Evolutionary conservation across 2,329 filamentous ascomycete genomes (phyloP), one percentile per base, ranked within the genome.

Genomic region (Bimuria novae-zelandiae): DNA sequence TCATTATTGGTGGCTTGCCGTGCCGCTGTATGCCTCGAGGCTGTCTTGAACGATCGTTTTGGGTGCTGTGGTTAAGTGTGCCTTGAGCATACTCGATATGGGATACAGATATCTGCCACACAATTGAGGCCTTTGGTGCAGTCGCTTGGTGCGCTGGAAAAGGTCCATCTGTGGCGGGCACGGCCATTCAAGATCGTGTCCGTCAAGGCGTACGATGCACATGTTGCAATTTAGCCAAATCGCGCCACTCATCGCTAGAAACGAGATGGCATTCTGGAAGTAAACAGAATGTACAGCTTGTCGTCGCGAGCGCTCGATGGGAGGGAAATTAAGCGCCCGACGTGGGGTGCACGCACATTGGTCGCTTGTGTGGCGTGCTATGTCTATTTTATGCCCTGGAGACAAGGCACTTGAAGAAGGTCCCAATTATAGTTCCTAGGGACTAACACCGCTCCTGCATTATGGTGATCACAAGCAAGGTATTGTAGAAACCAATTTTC

Each of bases 401-500:
- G n/a, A 37, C 35, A 22, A 37, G 35, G 10, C 35, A 16, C 21
- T 36, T 27, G 17, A 64, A 49, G n/a, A n/a, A n/a, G n/a, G n/a
- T n/a, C n/a, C n/a, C n/a, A n/a, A n/a, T n/a, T n/a, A n/a, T n/a
- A n/a, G n/a, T n/a, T n/a, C n/a, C n/a, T n/a, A n/a, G n/a, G n/a
- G n/a, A n/a, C n/a, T n/a, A n/a, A n/a, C n/a, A n/a, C n/a, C n/a
- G n/a, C n/a, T n/a, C n/a, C n/a, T n/a, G n/a, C n/a, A n/a, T n/a
- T n/a, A n/a, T n/a, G n/a, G n/a, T n/a, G n/a, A n/a, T n/a, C n/a
- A n/a, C n/a, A n/a, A n/a, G n/a, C n/a, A n/a, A n/a, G n/a, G n/a
- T n/a, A n/a, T n/a, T n/a, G n/a, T n/a, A n/a, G n/a, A n/a, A n/a
- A n/a, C n/a, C n/a, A n/a, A n/a, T n/a, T n/a, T n/a, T n/a, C n/a